Conservation (phyloP, 2,329 filamentous ascomycete genomes). For the Knufia fluminis region DNA sequence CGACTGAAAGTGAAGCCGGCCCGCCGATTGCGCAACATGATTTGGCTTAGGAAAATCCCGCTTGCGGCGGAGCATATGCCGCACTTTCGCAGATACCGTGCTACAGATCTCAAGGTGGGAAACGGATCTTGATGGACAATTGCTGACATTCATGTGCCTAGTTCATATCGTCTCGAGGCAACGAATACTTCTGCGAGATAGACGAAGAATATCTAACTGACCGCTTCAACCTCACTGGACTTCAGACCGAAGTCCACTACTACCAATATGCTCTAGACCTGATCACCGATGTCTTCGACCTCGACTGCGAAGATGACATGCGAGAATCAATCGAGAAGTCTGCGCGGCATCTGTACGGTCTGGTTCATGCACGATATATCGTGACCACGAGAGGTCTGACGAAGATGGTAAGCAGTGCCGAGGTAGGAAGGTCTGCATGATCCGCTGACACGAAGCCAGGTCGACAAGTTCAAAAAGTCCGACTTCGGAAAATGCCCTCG, state of each 20-base stretch:
- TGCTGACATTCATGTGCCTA: slow-evolving; percentile 34
- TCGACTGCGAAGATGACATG: slow-evolving; percentile 98
- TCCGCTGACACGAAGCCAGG: slow-evolving; percentile 42
- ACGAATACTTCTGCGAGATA: slow-evolving; percentile 99
- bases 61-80: too few relatives aligned
- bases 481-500: slow-evolving; percentile 98
- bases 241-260: slow-evolving; percentile 96
- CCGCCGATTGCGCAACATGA: too few relatives aligned
- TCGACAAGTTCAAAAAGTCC: slow-evolving; percentile 97
- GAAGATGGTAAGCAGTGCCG: slow-evolving; percentile 68
- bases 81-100: too few relatives aligned
- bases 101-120: too few relatives aligned
- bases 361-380: slow-evolving; percentile 93
- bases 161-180: slow-evolving; percentile 96
- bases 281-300: slow-evolving; percentile 95
- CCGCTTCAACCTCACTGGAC: slow-evolving; percentile 91
- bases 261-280: slow-evolving; percentile 98
- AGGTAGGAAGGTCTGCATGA: neutral
- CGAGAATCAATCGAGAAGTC: slow-evolving; percentile 97
- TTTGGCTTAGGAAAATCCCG: too few relatives aligned
- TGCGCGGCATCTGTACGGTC: slow-evolving; percentile 84
- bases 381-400: slow-evolving; percentile 87
- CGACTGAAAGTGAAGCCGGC: too few relatives aligned
- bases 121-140: too few relatives aligned
- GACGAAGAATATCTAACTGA: slow-evolving; percentile 98